Conservation (phyloP, 2,329 filamentous ascomycete genomes). For the Podosphaera xanthii region DNA sequence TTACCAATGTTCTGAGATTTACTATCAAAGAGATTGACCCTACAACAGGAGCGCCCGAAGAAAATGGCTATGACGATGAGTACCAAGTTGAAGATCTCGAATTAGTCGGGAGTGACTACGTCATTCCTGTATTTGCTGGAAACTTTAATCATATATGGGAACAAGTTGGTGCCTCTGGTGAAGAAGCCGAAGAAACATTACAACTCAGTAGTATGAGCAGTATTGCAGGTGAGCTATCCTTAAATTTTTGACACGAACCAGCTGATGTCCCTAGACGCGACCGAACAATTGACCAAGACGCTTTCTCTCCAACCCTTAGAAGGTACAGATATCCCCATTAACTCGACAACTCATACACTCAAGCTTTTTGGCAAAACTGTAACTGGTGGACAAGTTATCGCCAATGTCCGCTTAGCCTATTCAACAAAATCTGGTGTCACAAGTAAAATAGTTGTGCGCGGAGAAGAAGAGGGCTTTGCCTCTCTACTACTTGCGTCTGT, state of each 20-base stretch:
- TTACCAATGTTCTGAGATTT: slow-evolving; percentile 88
- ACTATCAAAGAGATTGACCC: slow-evolving; percentile 97
- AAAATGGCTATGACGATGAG: slow-evolving; percentile 84
- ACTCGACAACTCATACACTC: slow-evolving; percentile 74
- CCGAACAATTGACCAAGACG: slow-evolving; percentile 67
- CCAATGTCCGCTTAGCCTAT: slow-evolving; percentile 77
- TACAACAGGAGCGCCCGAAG: slow-evolving; percentile 76
- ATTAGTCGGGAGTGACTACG: slow-evolving; percentile 75
- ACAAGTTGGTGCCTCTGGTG: slow-evolving; percentile 67
- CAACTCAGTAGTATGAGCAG: slow-evolving; percentile 75
- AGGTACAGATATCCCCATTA: slow-evolving; percentile 76
- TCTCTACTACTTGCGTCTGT: slow-evolving; percentile 65
- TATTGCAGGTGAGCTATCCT: slow-evolving; percentile 47
- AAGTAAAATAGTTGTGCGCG: slow-evolving; percentile 79
- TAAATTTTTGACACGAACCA: not conserved
- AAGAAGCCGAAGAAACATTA: slow-evolving; percentile 78
- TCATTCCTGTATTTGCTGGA: slow-evolving; percentile 78
- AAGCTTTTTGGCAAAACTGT: slow-evolving; percentile 94
- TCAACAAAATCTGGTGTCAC: slow-evolving; percentile 84
- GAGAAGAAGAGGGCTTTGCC: slow-evolving; percentile 82
- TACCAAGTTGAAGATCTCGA: slow-evolving; percentile 93
- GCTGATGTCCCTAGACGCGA: slow-evolving; percentile 43
- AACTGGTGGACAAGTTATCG: slow-evolving; percentile 68
- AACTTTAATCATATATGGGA: slow-evolving; percentile 95
- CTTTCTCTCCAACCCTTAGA: slow-evolving; percentile 85